A percentile compares a stretch with the other conserved stretches of the same genome.
phyloP scores from a whole-genome alignment of 2,329 filamentous ascomycete genomes.

The Ilyonectria mors-panacis region DNA sequence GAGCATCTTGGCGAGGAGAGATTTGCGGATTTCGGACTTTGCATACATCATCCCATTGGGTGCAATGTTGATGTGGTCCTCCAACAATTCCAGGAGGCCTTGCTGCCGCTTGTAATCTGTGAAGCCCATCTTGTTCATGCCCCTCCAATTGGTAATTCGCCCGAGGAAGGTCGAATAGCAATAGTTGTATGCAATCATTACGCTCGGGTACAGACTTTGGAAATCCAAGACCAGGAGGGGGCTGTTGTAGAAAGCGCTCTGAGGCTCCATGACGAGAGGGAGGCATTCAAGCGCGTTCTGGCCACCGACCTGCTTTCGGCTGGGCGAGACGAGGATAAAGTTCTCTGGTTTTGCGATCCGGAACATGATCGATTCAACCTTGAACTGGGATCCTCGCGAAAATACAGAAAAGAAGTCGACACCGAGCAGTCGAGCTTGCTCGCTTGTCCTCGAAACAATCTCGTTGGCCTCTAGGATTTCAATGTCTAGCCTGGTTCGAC shows the following conservation, averaged over 20 bases:
- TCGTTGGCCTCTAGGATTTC: slow-evolving; percentile 94
- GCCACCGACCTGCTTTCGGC: slow-evolving; percentile 89
- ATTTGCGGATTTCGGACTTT: slow-evolving; percentile 88
- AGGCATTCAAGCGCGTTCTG: slow-evolving; percentile 97
- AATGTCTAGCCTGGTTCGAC: slow-evolving; percentile 84
- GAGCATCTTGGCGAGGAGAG: slow-evolving; percentile 94
- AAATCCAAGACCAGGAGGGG: slow-evolving; percentile 95
- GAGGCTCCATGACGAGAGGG: slow-evolving; percentile 96
- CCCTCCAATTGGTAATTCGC: slow-evolving; percentile 88
- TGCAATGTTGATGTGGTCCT: slow-evolving; percentile 90
- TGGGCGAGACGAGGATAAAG: slow-evolving; percentile 90
- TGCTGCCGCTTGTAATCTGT: slow-evolving; percentile 85
- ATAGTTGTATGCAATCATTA: slow-evolving; percentile 99
- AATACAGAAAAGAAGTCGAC: slow-evolving; percentile 98
- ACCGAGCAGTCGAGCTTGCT: slow-evolving; percentile 92
- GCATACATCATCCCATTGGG: slow-evolving; percentile 98
- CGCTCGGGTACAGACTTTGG: slow-evolving; percentile 94
- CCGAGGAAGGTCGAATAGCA: slow-evolving; percentile 98
- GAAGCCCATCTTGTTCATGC: slow-evolving; percentile 94
- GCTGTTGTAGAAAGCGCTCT: slow-evolving; percentile 93
- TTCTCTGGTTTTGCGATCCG: slow-evolving; percentile 98
- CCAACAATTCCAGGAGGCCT: slow-evolving; percentile 81
- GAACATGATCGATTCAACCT: slow-evolving; percentile 99
- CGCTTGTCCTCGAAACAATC: slow-evolving; percentile 88
- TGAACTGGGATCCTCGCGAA: slow-evolving; percentile 95